These are phyloP conservation scores for Colletotrichum sp. DNA, from an alignment of 2,329 filamentous ascomycete genomes.

Conservation along the genomic window DNA sequence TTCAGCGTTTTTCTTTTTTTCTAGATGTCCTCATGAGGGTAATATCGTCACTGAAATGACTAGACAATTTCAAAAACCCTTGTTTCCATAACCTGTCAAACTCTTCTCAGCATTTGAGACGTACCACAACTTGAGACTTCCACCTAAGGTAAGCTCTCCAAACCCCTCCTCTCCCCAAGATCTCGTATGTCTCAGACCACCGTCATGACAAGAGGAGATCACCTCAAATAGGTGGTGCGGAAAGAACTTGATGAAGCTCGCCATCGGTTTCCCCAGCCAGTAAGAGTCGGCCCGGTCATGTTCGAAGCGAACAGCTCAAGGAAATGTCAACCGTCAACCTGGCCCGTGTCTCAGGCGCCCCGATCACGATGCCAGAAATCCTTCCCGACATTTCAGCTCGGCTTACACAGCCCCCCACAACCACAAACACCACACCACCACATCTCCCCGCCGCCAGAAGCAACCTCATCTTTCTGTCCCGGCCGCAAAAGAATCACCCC, in stretches of 20 bases:
- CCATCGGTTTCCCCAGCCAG: not conserved
- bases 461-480: not conserved
- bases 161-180: not conserved
- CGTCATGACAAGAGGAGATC: not conserved
- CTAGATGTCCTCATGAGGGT: not conserved
- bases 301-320: not conserved
- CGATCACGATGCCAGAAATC: not conserved
- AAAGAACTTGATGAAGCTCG: not conserved
- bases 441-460: not conserved
- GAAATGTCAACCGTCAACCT: not conserved
- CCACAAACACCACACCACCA: not conserved
- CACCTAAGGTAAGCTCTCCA: not conserved
- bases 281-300: not conserved
- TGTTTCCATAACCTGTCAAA: not conserved
- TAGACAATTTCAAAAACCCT: fast-evolving
- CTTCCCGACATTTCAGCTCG: not conserved
- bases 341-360: not conserved
- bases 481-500: not conserved
- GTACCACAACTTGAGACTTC: not conserved
- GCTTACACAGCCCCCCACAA: not conserved
- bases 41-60: not conserved
- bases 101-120: not conserved
- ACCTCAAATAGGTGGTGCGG: not conserved
- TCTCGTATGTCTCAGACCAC: not conserved
- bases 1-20: no score